Base-by-base conservation (phyloP, 495 filamentous ascomycete genomes). In the Venustampulla echinocandica region DNA sequence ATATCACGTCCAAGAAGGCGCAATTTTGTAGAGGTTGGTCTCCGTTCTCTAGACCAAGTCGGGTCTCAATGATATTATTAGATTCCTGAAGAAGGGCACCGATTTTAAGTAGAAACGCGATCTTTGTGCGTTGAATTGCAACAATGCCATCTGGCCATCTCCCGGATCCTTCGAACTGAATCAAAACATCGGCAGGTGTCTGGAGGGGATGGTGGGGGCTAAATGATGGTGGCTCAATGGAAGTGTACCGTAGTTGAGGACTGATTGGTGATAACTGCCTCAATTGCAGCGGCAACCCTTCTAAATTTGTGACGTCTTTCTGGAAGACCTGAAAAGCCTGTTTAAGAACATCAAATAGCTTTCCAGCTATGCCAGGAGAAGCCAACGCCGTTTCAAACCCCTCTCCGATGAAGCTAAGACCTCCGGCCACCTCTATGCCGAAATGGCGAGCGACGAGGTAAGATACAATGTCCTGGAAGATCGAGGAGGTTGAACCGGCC, bases 121-220 rank as follows among this genome's bases (percentile, higher is more conserved):
- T 73, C 64, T 98, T 98, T 10, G 90, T 90, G 61, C 85, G 77
- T 60, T 97, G 92, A 35, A 98, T 90, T 2, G 92, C 90, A 9
- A 71, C 71, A 6, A 97, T 66, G 56, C 90, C 84, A 53, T 97
- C 89, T 0, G 92, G 93, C 92, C 92, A 98, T 46, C 89, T 82
- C 9, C 77, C 79, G 3, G 93, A 97, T 24, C 84, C 86, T 66
- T 98, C 92, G 55, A 98, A 96, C 52, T 90, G 89, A 19, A 98
- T 71, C 27, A 85, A 70, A 42, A 90, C 69, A 45, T 90, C 80
- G 33, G 77, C 74, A 2, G 77, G 73, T 20, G 59, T 56, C 21
- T 60, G 61, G 24, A 75, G 56, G 14, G 58, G 50, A n/a, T 51
- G 47, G 14, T 46, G 48, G 30, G 58, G 49, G 42, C 57, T 60